Evolutionary conservation across 345 rosid species (phyloP).

Genomic region (Draba incana): DNA sequence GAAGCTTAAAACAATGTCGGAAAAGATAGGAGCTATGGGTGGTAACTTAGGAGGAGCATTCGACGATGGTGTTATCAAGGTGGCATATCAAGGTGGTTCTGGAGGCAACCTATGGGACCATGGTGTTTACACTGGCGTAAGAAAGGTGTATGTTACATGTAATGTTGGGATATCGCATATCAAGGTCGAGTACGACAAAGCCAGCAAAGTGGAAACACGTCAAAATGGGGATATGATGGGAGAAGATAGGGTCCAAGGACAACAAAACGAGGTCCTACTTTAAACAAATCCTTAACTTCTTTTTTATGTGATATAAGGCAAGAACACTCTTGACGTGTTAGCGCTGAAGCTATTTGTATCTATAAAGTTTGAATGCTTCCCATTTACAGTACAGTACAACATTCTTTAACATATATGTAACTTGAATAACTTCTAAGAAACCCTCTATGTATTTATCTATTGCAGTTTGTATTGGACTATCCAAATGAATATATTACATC

Average conservation of each 20-base stretch:
- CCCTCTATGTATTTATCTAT: neutral
- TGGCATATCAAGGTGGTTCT: no score
- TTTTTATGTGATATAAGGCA: no score
- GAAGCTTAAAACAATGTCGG: no score
- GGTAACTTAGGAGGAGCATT: no score
- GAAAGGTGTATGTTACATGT: conserved; percentile 16
- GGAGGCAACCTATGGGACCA: neutral
- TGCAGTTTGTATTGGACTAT: conserved; percentile 27
- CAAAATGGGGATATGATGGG: neutral
- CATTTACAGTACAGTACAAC: no score
- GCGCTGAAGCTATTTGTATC: no score
- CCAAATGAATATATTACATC: conserved; percentile 34
- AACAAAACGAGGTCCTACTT: neutral
- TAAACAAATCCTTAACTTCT: no score
- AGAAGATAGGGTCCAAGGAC: neutral
- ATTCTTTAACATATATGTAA: no score
- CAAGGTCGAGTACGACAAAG: conserved; percentile 10
- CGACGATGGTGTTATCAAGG: no score
- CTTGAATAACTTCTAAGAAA: neutral
- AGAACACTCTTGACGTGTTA: no score
- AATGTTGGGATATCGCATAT: neutral
- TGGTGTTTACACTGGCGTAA: conserved; percentile 15
- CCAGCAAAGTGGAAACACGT: neutral
- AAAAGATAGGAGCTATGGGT: no score
- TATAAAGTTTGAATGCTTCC: no score